A percentile compares a stretch with the other conserved stretches of the same genome.
These are phyloP conservation scores for Ceratobasidium theobromae DNA, from an alignment of 1,284 basidiomycete species.

Conservation along the genomic window DNA sequence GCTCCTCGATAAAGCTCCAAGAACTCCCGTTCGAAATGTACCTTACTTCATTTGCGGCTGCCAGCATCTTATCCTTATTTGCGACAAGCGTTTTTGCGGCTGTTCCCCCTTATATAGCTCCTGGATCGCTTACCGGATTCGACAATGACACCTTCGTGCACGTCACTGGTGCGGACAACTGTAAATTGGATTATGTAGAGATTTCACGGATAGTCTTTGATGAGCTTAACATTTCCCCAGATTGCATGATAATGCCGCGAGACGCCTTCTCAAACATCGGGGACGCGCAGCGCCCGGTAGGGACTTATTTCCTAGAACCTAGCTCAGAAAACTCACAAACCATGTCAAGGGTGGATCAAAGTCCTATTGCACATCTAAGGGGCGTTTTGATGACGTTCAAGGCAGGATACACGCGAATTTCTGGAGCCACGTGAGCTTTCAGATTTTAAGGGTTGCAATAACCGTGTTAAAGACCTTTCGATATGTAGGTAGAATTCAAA, in stretches of 20 bases:
- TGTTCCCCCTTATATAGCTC: no score
- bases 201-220: no score
- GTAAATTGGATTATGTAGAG: no score
- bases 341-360: conserved; percentile 28
- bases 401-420: conserved; percentile 33
- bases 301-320: background rate
- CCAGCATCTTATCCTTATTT: no score
- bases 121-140: no score
- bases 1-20: no score
- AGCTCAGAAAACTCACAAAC: background rate
- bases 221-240: no score
- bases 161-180: no score
- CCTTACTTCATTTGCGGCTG: no score
- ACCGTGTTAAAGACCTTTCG: background rate
- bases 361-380: conserved; percentile 33
- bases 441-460: background rate
- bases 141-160: no score
- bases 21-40: no score
- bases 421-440: conserved; percentile 32
- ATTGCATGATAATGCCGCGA: conserved; percentile 30
- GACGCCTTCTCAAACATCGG: conserved; percentile 33
- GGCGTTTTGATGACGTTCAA: conserved; percentile 12
- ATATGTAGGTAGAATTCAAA: background rate
- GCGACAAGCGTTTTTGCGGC: no score
- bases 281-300: conserved; percentile 30